phyloP scores from a whole-genome alignment of 345 rosid species.

The Limnanthes douglasii region DNA sequence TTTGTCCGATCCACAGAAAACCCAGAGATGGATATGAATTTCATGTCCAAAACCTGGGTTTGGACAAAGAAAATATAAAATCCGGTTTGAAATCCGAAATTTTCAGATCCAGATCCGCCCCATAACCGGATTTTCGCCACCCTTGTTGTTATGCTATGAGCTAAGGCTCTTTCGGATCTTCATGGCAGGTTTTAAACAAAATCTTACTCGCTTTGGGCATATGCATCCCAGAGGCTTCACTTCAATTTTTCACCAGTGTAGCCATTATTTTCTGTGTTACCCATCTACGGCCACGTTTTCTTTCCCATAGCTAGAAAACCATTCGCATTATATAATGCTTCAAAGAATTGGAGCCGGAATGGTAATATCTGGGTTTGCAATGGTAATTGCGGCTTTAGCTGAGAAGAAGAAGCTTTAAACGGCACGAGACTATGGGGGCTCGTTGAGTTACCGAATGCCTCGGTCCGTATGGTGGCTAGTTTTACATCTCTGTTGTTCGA shows the following conservation, averaged over 20 bases:
- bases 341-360: constrained; percentile 16
- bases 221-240: constrained; percentile 41
- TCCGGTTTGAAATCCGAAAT: too few species aligned
- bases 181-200: constrained; percentile 38
- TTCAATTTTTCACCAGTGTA: constrained; percentile 32
- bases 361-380: constrained; percentile 8
- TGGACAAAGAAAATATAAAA: too few species aligned
- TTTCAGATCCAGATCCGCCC: too few species aligned
- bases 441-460: constrained; percentile 1
- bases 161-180: too few species aligned
- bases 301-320: too few species aligned
- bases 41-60: too few species aligned
- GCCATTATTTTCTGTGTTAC: neutral
- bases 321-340: constrained; percentile 16
- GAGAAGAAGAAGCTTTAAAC: constrained; percentile 9
- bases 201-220: constrained; percentile 20
- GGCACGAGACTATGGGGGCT: constrained; percentile 5
- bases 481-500: constrained; percentile 17
- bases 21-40: too few species aligned
- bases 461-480: constrained; percentile 18
- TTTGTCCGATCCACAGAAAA: too few species aligned
- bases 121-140: too few species aligned
- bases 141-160: too few species aligned
- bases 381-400: constrained; percentile 11
- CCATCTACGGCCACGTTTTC: neutral